Conservation (phyloP, 352 stramenopile species). For the Pythium oligandrum region DNA sequence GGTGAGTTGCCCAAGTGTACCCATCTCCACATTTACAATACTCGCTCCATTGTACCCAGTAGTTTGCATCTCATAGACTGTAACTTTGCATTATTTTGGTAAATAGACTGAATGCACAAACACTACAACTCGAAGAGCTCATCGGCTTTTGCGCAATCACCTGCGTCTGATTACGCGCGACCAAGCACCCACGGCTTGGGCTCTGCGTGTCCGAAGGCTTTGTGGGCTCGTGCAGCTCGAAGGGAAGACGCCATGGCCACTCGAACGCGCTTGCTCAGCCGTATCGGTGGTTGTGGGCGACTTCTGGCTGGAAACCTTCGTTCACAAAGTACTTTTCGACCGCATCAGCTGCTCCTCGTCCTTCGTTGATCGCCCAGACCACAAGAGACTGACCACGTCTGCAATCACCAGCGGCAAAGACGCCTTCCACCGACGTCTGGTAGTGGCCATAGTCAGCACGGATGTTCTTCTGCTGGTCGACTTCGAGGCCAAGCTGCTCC, state of each 20-base stretch:
- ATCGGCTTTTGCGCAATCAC: too few species aligned
- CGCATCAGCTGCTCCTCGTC: slow-evolving; percentile 88
- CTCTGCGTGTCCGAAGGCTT: too few species aligned
- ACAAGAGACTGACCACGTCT: slow-evolving; percentile 96
- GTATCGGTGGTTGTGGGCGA: slow-evolving; percentile 78
- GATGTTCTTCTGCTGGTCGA: slow-evolving; percentile 95
- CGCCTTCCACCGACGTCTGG: slow-evolving; percentile 91
- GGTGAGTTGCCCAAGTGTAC: slow-evolving; percentile 8
- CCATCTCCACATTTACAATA: slow-evolving; percentile 3
- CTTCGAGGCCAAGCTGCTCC: slow-evolving; percentile 85
- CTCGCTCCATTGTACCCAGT: too few species aligned
- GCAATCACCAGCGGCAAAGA: slow-evolving; percentile 97
- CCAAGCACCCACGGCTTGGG: too few species aligned
- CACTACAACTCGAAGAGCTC: too few species aligned
- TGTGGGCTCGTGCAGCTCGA: too few species aligned
- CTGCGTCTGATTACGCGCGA: too few species aligned
- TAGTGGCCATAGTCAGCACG: slow-evolving; percentile 92
- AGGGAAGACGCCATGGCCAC: too few species aligned
- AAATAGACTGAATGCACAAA: too few species aligned
- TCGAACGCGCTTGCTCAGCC: slow-evolving; percentile 22
- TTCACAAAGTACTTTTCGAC: slow-evolving; percentile 83
- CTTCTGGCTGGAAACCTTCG: slow-evolving; percentile 71
- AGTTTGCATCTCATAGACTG: slow-evolving; percentile 7
- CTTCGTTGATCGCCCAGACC: slow-evolving; percentile 98
- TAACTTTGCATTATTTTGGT: background rate